Conservation (phyloP, 345 rosid genomes). For the Arabidopsis suecica region DNA sequence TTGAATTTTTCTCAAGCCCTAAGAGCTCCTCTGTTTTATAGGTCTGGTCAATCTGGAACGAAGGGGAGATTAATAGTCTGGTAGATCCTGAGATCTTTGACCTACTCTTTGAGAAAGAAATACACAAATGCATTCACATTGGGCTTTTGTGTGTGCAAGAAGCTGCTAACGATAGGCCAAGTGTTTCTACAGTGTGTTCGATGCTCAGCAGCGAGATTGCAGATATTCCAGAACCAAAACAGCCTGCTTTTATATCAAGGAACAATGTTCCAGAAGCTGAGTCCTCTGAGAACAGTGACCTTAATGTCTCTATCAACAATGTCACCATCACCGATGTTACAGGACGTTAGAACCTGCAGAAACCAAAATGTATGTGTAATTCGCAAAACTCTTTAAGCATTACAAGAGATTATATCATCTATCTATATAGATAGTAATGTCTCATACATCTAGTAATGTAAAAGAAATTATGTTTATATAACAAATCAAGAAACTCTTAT, state of each 20-base stretch:
- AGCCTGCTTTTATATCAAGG: slow-evolving; percentile 41
- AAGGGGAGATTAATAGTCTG: slow-evolving; percentile 24
- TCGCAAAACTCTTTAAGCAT: background rate
- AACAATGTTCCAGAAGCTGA: slow-evolving; percentile 29
- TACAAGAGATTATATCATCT: slow-evolving; percentile 20
- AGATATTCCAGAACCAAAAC: slow-evolving; percentile 32
- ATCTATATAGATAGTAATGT: slow-evolving; percentile 3
- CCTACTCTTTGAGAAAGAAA: slow-evolving; percentile 37
- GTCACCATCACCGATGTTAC: slow-evolving; percentile 36
- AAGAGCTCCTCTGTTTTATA: slow-evolving; percentile 24
- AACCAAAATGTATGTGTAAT: background rate
- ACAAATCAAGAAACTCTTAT: background rate
- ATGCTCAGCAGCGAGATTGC: slow-evolving; percentile 44
- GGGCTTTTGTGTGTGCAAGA: slow-evolving; percentile 55
- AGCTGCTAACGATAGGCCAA: slow-evolving; percentile 47
- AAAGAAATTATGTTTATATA: background rate
- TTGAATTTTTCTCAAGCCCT: slow-evolving; percentile 8
- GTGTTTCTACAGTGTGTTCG: slow-evolving; percentile 41
- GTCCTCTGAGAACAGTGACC: slow-evolving; percentile 39
- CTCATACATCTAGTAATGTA: slow-evolving; percentile 18
- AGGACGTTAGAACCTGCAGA: slow-evolving; percentile 39
- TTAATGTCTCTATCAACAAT: slow-evolving; percentile 37
- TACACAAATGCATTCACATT: slow-evolving; percentile 46
- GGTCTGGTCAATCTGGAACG: slow-evolving; percentile 47
- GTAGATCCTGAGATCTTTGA: slow-evolving; percentile 43